Conservation (phyloP, 768 basidiomycete species). For the Termitomyces bulborhizus region DNA sequence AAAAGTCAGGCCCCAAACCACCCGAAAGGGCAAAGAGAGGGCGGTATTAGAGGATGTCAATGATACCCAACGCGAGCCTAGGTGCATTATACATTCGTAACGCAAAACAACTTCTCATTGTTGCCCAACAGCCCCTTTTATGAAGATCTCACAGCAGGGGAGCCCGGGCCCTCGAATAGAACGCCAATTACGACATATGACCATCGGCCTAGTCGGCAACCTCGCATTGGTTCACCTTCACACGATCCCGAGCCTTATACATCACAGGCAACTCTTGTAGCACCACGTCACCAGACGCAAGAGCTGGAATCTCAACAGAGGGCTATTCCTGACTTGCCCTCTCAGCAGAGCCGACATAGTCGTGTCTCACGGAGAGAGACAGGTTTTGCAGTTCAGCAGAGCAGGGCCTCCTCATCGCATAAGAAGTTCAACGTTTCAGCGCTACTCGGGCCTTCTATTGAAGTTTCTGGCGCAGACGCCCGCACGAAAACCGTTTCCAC, state of each 20-base stretch:
- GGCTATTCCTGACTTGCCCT: neutral
- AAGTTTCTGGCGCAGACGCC: neutral
- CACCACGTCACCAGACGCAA: neutral
- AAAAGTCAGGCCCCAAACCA: neutral
- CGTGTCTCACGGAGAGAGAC: neutral
- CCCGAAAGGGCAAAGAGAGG: slow-evolving; percentile 4
- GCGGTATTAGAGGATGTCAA: neutral
- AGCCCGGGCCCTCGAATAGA: slow-evolving; percentile 3
- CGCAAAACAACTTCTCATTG: neutral
- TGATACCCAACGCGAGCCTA: neutral
- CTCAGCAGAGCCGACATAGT: neutral
- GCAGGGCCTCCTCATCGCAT: neutral
- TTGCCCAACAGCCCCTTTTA: neutral
- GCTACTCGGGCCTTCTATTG: neutral
- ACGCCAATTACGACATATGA: neutral
- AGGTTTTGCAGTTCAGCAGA: neutral
- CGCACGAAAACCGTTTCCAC: neutral
- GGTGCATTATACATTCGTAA: neutral
- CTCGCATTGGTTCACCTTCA: neutral
- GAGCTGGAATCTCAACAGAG: neutral
- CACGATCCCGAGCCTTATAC: slow-evolving; percentile 4
- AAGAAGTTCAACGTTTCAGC: neutral
- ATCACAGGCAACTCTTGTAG: slow-evolving; percentile 14
- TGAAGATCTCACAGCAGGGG: neutral
- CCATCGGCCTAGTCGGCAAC: neutral